Conservation (phyloP, 2,329 filamentous ascomycete species). For the Ophiostoma perfectum region DNA sequence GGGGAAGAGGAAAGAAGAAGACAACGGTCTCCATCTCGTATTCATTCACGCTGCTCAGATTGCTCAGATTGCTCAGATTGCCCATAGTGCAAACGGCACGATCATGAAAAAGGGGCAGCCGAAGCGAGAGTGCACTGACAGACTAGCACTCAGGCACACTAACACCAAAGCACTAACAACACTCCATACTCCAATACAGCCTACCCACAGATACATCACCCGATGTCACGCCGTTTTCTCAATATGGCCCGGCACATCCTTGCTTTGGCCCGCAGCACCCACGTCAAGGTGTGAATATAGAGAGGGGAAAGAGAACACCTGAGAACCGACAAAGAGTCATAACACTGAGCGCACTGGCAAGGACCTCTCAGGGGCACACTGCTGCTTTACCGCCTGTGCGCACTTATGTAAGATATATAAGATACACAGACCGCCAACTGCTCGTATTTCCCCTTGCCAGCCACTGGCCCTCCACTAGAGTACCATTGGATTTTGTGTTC, state of each 20-base stretch:
- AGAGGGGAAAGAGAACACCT: background rate
- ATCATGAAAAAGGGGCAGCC: slow-evolving; percentile 5
- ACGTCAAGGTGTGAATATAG: background rate
- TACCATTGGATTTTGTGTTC: background rate
- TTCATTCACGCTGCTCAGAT: background rate
- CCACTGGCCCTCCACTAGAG: background rate
- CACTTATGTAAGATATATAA: no score
- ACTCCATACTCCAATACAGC: background rate
- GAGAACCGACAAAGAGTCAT: background rate
- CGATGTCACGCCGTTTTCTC: slow-evolving; percentile 5
- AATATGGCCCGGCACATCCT: slow-evolving; percentile 10
- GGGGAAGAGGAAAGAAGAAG: background rate
- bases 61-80: background rate
- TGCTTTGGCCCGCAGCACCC: background rate
- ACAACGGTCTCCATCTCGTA: slow-evolving; percentile 5
- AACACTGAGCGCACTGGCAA: background rate
- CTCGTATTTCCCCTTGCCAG: slow-evolving; percentile 12
- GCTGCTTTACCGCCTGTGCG: no score
- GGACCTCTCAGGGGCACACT: slow-evolving; percentile 2
- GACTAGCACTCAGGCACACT: background rate
- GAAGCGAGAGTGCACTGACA: slow-evolving; percentile 4
- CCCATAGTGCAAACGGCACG: background rate
- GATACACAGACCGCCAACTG: background rate
- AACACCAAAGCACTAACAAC: background rate
- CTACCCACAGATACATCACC: background rate